These are phyloP conservation scores for Cladorrhinum sp. DNA, from an alignment of 2,329 filamentous ascomycete species.

Conservation along the genomic window DNA sequence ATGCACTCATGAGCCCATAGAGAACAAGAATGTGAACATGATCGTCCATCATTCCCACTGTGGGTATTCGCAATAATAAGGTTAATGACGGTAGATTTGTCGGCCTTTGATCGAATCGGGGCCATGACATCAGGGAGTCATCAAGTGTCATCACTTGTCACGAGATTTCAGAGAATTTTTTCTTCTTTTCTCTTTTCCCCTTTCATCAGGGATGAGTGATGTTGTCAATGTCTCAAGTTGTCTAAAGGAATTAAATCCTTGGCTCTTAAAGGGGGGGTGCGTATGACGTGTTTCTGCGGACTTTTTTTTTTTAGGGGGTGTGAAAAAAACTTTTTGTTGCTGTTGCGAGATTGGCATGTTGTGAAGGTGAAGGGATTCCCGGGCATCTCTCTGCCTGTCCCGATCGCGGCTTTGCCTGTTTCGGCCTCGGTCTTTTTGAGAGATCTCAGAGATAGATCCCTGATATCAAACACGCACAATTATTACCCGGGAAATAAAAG, in stretches of 20 bases:
- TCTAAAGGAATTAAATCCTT: neutral
- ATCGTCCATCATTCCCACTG: neutral
- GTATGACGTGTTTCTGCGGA: neutral
- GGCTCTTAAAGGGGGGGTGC: neutral
- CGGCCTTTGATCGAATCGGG: neutral
- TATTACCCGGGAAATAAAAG: neutral
- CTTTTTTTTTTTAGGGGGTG: neutral
- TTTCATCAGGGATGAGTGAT: neutral
- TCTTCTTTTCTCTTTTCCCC: neutral
- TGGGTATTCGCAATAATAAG: slow-evolving; percentile 9
- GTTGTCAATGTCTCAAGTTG: neutral
- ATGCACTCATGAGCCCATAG: slow-evolving; percentile 6
- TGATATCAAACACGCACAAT: neutral
- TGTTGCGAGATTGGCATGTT: neutral
- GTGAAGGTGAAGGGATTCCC: slow-evolving; percentile 8
- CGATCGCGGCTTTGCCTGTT: neutral
- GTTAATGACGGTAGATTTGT: neutral
- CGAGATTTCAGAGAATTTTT: neutral
- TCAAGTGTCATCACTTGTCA: neutral
- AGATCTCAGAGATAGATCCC: neutral
- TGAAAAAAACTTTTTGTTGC: neutral
- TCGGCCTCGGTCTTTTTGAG: neutral
- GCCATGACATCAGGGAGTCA: slow-evolving; percentile 14
- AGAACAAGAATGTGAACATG: neutral
- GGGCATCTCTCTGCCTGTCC: neutral